A percentile compares a stretch with the other conserved stretches of the same genome.
These are phyloP conservation scores for Alternaria sp. DNA, from an alignment of 2,329 filamentous ascomycete genomes.

Conservation along the genomic window DNA sequence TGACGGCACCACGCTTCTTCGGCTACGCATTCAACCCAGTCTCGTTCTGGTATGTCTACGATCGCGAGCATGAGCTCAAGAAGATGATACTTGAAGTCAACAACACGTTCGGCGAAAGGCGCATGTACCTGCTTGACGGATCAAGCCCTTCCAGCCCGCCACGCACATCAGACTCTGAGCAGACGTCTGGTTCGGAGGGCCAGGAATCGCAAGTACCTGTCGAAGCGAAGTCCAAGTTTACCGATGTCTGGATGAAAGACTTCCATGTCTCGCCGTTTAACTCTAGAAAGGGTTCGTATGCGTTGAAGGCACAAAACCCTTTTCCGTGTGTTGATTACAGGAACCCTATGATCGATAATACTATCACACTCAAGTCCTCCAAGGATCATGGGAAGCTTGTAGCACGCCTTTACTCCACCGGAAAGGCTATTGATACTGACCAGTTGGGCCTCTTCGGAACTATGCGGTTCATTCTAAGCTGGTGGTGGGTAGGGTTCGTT, in stretches of 20 bases:
- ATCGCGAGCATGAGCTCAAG: slow-evolving; percentile 63
- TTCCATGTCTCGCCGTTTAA: slow-evolving; percentile 84
- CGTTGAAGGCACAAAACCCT: slow-evolving; percentile 58
- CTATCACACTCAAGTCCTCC: slow-evolving; percentile 68
- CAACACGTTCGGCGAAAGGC: slow-evolving; percentile 78
- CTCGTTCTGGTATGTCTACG: slow-evolving; percentile 83
- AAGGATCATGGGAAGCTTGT: slow-evolving; percentile 69
- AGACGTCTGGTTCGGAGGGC: slow-evolving; percentile 6
- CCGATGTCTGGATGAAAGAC: slow-evolving; percentile 70
- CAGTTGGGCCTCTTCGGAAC: slow-evolving; percentile 57
- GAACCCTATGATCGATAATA: slow-evolving; percentile 62
- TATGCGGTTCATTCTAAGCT: slow-evolving; percentile 60
- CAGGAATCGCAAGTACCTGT: slow-evolving; percentile 5
- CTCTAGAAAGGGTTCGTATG: slow-evolving; percentile 59
- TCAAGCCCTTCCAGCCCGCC: slow-evolving; percentile 42
- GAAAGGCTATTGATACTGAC: slow-evolving; percentile 60
- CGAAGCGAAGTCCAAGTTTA: slow-evolving; percentile 52
- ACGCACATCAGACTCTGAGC: slow-evolving; percentile 22
- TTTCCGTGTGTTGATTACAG: slow-evolving; percentile 44
- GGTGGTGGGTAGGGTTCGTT: slow-evolving; percentile 74
- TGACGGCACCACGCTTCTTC: slow-evolving; percentile 74
- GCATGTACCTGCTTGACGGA: slow-evolving; percentile 68
- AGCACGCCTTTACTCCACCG: slow-evolving; percentile 66
- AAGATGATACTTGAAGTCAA: slow-evolving; percentile 78
- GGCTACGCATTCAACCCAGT: slow-evolving; percentile 79